phyloP scores from a whole-genome alignment of 2,329 filamentous ascomycete genomes.

The Phialophora tarda region DNA sequence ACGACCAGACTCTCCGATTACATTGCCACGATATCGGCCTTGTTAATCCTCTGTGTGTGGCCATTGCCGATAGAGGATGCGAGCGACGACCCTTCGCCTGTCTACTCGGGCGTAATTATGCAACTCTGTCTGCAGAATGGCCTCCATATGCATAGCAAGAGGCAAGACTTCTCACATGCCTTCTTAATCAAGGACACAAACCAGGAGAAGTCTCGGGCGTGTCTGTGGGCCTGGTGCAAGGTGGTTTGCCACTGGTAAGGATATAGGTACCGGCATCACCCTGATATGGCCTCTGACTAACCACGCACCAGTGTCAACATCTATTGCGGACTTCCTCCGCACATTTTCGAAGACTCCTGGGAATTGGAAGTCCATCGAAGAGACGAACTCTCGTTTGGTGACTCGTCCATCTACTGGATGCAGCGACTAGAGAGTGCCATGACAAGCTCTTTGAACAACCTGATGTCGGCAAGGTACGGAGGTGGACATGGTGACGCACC shows the following conservation, averaged over 20 bases:
- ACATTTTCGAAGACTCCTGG: conserved; percentile 15
- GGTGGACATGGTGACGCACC: no score
- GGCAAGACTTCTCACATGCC: conserved; percentile 6
- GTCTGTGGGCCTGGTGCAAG: conserved; percentile 21
- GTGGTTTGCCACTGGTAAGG: conserved; percentile 21
- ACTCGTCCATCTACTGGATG: conserved; percentile 18
- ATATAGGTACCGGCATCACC: not conserved
- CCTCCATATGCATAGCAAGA: conserved; percentile 10
- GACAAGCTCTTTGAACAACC: no score
- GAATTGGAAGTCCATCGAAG: no score
- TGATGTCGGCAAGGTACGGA: no score
- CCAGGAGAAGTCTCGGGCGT: conserved; percentile 6
- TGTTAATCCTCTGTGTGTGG: conserved; percentile 26
- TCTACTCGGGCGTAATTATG: conserved; percentile 19
- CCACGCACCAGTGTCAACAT: no score
- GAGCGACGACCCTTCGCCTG: conserved; percentile 20
- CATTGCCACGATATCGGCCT: conserved; percentile 18
- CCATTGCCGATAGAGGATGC: conserved; percentile 18
- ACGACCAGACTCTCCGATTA: not conserved
- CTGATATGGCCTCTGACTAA: no score
- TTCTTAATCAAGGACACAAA: not conserved
- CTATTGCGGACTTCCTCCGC: conserved; percentile 10
- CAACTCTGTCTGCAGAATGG: conserved; percentile 24
- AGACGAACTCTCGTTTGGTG: no score
- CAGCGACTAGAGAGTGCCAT: conserved; percentile 11